phyloP scores from a whole-genome alignment of 2,329 filamentous ascomycete species.

The Penicillium glabrum region DNA sequence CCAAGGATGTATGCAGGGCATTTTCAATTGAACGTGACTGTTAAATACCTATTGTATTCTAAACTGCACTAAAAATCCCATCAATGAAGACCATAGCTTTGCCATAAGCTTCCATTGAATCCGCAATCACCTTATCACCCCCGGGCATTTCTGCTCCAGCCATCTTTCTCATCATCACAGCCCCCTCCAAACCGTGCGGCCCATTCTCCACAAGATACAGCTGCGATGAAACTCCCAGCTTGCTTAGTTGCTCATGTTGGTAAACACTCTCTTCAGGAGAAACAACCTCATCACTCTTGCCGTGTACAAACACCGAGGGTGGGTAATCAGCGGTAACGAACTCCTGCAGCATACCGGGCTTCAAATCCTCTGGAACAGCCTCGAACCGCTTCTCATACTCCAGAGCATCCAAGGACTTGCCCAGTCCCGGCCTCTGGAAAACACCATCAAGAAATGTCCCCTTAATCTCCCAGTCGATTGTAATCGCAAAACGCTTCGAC shows the following conservation, averaged over 20 bases:
- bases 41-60: background rate
- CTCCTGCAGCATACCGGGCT: slow-evolving; percentile 14
- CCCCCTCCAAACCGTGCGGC: slow-evolving; percentile 13
- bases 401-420: slow-evolving; percentile 8
- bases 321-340: slow-evolving; percentile 17
- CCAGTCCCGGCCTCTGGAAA: slow-evolving; percentile 14
- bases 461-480: slow-evolving; percentile 19
- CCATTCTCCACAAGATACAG: slow-evolving; percentile 16
- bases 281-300: slow-evolving; percentile 22
- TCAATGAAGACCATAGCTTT: slow-evolving; percentile 18
- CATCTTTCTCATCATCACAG: background rate
- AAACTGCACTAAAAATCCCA: slow-evolving; percentile 4
- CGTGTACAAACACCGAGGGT: slow-evolving; percentile 23
- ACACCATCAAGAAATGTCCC: slow-evolving; percentile 21
- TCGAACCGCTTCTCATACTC: slow-evolving; percentile 8
- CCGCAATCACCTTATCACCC: slow-evolving; percentile 4
- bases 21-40: too few species aligned
- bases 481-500: slow-evolving; percentile 19
- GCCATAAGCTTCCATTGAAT: slow-evolving; percentile 15
- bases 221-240: slow-evolving; percentile 13
- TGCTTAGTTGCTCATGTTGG: slow-evolving; percentile 16
- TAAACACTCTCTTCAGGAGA: slow-evolving; percentile 15
- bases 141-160: background rate
- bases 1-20: too few species aligned
- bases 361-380: slow-evolving; percentile 13